Evolutionary conservation across 2,329 filamentous ascomycete genomes (phyloP).

Genomic region (Lithohypha guttulata): DNA sequence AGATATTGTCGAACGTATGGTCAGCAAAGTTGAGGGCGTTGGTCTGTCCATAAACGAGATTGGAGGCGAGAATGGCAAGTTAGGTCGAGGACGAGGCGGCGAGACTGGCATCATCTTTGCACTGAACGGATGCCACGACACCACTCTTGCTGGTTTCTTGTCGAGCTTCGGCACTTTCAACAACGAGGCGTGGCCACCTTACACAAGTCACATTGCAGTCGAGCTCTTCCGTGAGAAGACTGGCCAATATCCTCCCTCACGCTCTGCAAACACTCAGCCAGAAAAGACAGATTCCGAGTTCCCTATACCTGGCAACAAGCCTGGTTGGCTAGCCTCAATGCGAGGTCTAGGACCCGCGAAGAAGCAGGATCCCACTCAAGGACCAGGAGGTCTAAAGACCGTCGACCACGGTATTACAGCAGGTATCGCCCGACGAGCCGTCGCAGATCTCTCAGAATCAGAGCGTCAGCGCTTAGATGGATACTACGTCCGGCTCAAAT

Average conservation of each 20-base stretch:
- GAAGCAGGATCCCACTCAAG: constrained; percentile 21
- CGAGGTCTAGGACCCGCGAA: constrained; percentile 23
- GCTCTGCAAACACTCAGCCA: constrained; percentile 24
- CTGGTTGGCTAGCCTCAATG: constrained; percentile 19
- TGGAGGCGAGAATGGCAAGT: constrained; percentile 28
- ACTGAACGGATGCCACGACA: constrained; percentile 83
- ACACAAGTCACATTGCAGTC: constrained; percentile 81
- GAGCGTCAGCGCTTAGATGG: constrained; percentile 55
- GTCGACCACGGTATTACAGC: constrained; percentile 21
- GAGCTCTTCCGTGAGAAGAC: constrained; percentile 63
- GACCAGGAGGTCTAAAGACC: constrained; percentile 14
- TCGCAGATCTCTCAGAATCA: constrained; percentile 42
- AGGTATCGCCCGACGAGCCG: constrained; percentile 51
- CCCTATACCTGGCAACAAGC: constrained; percentile 5
- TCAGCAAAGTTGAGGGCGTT: constrained; percentile 51
- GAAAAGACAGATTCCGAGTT: constrained; percentile 15
- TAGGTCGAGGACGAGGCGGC: constrained; percentile 35
- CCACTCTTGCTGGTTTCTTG: constrained; percentile 72
- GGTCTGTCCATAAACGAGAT: constrained; percentile 45
- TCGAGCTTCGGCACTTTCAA: constrained; percentile 70
- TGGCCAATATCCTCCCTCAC: constrained; percentile 26
- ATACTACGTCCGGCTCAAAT: constrained; percentile 82
- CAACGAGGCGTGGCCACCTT: constrained; percentile 71
- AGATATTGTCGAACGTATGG: constrained; percentile 69
- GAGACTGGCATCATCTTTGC: constrained; percentile 57